Percentiles rank a stretch among this genome's conserved stretches.
Evolutionary conservation across 306 rosid genomes (phyloP).

Genomic region (Citrullus mucosospermus): DNA sequence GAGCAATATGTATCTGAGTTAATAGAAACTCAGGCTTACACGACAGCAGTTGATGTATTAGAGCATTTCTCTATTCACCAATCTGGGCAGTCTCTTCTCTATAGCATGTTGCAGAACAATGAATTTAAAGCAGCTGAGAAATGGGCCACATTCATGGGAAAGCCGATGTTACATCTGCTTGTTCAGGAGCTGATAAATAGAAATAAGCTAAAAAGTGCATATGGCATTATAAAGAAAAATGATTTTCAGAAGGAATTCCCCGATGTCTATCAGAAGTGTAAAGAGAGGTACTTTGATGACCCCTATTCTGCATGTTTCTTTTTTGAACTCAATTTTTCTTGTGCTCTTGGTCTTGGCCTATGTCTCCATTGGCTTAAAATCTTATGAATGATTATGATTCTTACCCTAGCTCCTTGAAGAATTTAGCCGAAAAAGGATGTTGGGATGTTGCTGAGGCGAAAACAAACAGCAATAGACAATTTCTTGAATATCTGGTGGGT

Average conservation of each 20-base stretch:
- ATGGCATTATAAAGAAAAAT: conserved; percentile 57
- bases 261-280: conserved; percentile 56
- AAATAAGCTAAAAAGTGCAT: conserved; percentile 72
- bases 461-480: conserved; percentile 54
- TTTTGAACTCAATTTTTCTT: not conserved
- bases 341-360: not conserved
- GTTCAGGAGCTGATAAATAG: conserved; percentile 41
- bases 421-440: conserved; percentile 84
- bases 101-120: conserved; percentile 44
- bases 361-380: conserved; percentile 11
- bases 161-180: conserved; percentile 55
- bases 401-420: conserved; percentile 60
- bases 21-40: conserved; percentile 49
- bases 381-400: conserved; percentile 12
- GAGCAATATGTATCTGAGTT: conserved; percentile 47
- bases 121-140: conserved; percentile 89
- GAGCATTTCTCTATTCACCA: conserved; percentile 66
- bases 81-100: conserved; percentile 55
- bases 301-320: conserved; percentile 1
- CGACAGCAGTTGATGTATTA: conserved; percentile 59
- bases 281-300: conserved; percentile 50
- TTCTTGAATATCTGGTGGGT: conserved; percentile 86
- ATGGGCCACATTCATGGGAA: conserved; percentile 91
- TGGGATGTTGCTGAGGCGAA: conserved; percentile 97
- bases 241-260: conserved; percentile 69